Base-by-base conservation (phyloP, 2,329 filamentous ascomycete species). In the Fusarium sacchari region DNA sequence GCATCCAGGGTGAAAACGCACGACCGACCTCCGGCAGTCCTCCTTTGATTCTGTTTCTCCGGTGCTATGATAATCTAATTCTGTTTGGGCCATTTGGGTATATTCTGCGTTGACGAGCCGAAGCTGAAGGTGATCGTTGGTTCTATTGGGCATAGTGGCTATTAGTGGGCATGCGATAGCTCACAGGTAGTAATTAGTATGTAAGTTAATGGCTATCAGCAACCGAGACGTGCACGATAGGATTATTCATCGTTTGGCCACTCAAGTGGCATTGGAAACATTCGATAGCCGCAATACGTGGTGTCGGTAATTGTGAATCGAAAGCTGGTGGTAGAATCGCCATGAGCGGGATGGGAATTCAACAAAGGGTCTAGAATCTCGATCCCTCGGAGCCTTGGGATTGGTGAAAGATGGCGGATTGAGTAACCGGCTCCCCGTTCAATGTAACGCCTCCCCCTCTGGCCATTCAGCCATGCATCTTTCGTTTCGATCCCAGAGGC, bases 301-400 rank as follows among this genome's bases (percentile, higher is more conserved):
- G 57, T 59, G 59, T 59, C 40, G 47, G 50, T 55, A 49, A 50
- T 64, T 53, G 53, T 44, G 50, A 63, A 59, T 60, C 46, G 37
- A 49, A 57, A 66, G 44, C 40, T 62, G 52, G 56, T 53, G 60
- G 40, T 60, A 39, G 59, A 71, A 76, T 77, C 57, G 59, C 59
- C 65, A 72, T 71, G 34, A 61, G 39, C 24, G 65, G 52, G 46
- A 77, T 77, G 76, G 76, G 74, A 78, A 76, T 78, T 76, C 44
- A 49, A 40, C 52, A 47, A 36, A 32, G 58, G 60, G 59, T 50
- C 63, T 69, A 60, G 64, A 77, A 76, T 76, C 76, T 77, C 72
- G 74, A 77, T 78, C 50, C 62, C 61, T 67, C 34, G 42, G 57
- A 63, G 65, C 32, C 40, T 32, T 57, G 32, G 49, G 47, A 69